Evolutionary conservation across 1,284 basidiomycete genomes (phyloP), one percentile per base, ranked within the genome.

Genomic region (Puccinia coronata): DNA sequence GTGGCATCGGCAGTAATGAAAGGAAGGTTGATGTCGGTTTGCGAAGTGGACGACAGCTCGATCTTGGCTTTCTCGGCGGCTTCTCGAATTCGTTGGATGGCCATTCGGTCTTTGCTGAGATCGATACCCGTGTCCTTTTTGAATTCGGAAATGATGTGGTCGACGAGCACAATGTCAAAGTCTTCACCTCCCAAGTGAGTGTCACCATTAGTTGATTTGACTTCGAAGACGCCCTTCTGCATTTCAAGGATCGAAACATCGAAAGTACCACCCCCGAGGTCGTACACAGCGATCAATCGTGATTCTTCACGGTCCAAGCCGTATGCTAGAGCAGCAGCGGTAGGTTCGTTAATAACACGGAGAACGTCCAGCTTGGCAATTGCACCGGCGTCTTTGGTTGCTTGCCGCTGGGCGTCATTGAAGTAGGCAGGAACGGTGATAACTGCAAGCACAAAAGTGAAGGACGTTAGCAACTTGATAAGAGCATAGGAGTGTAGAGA

Each of bases 21-120:
- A 2, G 96, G 96, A 84, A 98, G 87, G 87, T 96, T 96, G 88
- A 98, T 91, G 87, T 98, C 96, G 76, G 96, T 99, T 87, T 96
- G 92, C 0, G 92, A 89, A 8, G 95, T 93, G 36, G 93, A 95
- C 55, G 95, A 98, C 31, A 98, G 89, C 87, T 98, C 96, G 82
- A 97, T 97, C 91, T 99, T 99, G 84, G 96, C 96, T 90, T 98
- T 98, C 90, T 98, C 96, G 39, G 96, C 95, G 39, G 96, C 96
- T 88, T 98, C 96, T 86, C 96, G 94, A 84, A 99, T 94, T 88
- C 96, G 95, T 88, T 98, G 96, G 84, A 99, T 94, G n/a, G 96
- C 95, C 92, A 98, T 97, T 80, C 92, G 90, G 87, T 99, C 96
- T 83, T 90, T 89, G 84, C 89, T 89, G 67, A 98, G 90, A 86